These are phyloP conservation scores for Conticribra guillardii DNA, from an alignment of 108 stramenopile species.

Conservation along the genomic window DNA sequence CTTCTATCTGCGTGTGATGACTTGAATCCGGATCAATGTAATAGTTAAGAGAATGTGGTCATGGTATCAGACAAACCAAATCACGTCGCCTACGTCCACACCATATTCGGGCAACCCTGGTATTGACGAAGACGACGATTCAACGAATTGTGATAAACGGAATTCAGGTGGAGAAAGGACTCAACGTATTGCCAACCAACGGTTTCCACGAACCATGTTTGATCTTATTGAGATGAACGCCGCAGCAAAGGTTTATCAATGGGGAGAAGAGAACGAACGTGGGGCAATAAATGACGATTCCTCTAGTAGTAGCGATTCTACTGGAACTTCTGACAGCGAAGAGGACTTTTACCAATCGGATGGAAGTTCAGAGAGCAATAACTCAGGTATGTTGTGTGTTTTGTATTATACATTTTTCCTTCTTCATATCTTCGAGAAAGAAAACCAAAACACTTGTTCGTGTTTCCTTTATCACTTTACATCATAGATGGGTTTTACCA, in stretches of 20 bases:
- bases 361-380: constrained; percentile 33
- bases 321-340: constrained; percentile 30
- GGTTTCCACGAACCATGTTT: constrained; percentile 36
- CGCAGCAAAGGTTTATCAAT: constrained; percentile 72
- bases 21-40: too few species aligned
- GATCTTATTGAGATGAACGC: constrained; percentile 74
- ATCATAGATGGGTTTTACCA: constrained; percentile 47
- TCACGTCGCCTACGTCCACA: not conserved
- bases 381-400: too few species aligned
- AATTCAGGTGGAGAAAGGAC: not conserved
- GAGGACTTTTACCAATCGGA: constrained; percentile 24
- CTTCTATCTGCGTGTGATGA: too few species aligned
- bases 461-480: too few species aligned
- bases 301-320: constrained; percentile 27
- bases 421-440: too few species aligned
- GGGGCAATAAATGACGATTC: constrained; percentile 35
- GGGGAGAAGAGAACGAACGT: constrained; percentile 57
- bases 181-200: not conserved
- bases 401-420: too few species aligned
- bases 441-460: too few species aligned
- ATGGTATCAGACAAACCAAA: constrained; percentile 49
- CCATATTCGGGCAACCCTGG: not conserved
- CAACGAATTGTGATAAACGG: not conserved
- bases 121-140: constrained; percentile 5
- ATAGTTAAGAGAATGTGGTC: constrained; percentile 74